Evolutionary conservation across 148 eudicot species (phyloP).

Genomic region (Rhododendron ovatum): DNA sequence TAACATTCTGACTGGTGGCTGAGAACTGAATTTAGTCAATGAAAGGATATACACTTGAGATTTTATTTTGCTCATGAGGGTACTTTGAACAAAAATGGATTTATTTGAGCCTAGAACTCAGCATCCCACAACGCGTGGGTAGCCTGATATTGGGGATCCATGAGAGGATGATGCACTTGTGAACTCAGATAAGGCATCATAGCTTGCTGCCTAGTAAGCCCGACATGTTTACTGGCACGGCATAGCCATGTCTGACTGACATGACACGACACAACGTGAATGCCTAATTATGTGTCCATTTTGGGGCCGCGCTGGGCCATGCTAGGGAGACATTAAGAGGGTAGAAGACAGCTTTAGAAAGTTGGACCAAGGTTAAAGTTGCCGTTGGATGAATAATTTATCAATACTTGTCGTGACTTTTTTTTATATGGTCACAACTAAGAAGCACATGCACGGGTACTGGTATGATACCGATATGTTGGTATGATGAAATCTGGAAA

Average conservation of each 20-base stretch:
- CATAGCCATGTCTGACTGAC: neutral
- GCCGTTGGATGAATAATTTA: neutral
- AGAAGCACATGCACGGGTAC: neutral
- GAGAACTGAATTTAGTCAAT: neutral
- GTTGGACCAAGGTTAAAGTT: neutral
- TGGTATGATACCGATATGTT: neutral
- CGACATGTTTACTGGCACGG: neutral
- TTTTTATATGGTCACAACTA: neutral
- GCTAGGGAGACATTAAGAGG: neutral
- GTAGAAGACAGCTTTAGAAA: neutral
- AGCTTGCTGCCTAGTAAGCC: neutral
- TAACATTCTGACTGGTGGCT: neutral
- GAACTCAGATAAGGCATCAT: neutral
- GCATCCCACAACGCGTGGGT: neutral
- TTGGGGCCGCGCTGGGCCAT: neutral
- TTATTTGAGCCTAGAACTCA: neutral
- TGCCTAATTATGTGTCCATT: neutral
- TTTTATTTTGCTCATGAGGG: neutral
- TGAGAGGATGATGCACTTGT: neutral
- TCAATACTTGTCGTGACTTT: neutral
- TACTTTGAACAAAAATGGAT: neutral
- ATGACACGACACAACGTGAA: neutral
- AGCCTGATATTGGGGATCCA: constrained; percentile 3
- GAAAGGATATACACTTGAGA: neutral
- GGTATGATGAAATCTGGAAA: neutral